Percentiles rank a stretch among this genome's conserved stretches.
Conservation (phyloP, 768 basidiomycete species). For the Lanmaoa rubissima region DNA sequence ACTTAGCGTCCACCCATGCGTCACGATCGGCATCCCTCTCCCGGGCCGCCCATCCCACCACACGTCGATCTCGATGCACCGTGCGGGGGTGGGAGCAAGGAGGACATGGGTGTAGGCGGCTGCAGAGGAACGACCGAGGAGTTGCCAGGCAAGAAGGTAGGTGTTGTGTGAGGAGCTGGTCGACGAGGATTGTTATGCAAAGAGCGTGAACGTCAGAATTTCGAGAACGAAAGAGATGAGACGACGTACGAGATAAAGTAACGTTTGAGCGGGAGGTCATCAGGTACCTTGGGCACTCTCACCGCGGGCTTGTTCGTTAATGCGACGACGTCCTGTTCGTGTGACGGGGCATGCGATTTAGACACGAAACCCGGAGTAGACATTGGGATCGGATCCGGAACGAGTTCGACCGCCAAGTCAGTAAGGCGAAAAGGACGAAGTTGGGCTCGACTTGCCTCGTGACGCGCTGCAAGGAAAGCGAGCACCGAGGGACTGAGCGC, state of each 20-base stretch:
- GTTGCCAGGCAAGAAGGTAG: conserved; percentile 57
- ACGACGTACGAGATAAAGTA: conserved; percentile 53
- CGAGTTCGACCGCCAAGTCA: not conserved
- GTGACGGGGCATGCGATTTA: not conserved
- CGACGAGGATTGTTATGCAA: not conserved
- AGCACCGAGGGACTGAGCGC: conserved; percentile 40
- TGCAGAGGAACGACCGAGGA: conserved; percentile 53
- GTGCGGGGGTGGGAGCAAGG: conserved; percentile 37
- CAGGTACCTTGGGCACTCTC: conserved; percentile 32
- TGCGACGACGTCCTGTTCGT: conserved; percentile 22
- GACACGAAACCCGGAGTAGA: not conserved
- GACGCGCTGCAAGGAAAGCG: conserved; percentile 32
- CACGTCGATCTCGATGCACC: conserved; percentile 68
- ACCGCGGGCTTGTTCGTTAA: conserved; percentile 41
- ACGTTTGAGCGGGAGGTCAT: conserved; percentile 47
- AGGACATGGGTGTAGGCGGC: conserved; percentile 56
- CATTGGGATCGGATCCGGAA: not conserved
- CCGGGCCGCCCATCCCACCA: conserved; percentile 48
- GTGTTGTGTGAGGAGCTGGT: conserved; percentile 61
- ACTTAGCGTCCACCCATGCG: conserved; percentile 60
- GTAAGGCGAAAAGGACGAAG: not conserved
- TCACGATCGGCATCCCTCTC: conserved; percentile 49
- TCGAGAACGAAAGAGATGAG: not conserved
- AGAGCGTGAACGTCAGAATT: not conserved
- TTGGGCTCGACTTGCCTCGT: conserved; percentile 28